Evolutionary conservation across 768 basidiomycete species (phyloP).

Genomic region (Boletus rex-veris): DNA sequence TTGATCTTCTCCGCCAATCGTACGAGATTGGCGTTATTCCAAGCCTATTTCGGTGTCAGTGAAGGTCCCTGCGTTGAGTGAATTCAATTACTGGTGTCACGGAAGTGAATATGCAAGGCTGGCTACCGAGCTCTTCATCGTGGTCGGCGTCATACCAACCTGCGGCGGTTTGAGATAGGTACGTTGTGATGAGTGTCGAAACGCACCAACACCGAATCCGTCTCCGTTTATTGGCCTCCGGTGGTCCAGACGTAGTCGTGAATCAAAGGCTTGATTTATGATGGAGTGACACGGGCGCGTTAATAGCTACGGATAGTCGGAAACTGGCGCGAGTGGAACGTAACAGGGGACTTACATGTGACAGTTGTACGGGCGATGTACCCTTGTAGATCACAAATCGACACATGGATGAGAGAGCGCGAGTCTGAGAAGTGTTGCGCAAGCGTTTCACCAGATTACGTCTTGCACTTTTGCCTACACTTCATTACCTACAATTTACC

Average conservation of each 20-base stretch:
- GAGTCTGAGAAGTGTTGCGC: not conserved
- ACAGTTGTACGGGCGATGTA: slow-evolving; percentile 87
- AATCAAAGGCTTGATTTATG: slow-evolving; percentile 97
- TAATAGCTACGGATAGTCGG: slow-evolving; percentile 53
- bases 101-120: slow-evolving; percentile 95
- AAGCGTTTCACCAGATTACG: slow-evolving; percentile 21
- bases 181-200: not conserved
- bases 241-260: slow-evolving; percentile 76
- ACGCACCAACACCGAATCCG: slow-evolving; percentile 90
- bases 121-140: slow-evolving; percentile 77
- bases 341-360: slow-evolving; percentile 53
- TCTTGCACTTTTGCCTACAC: slow-evolving; percentile 2
- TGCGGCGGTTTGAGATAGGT: slow-evolving; percentile 22
- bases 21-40: slow-evolving; percentile 94
- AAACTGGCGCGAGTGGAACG: not conserved
- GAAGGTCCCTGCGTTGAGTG: not conserved
- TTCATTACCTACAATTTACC: not conserved
- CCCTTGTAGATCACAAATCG: slow-evolving; percentile 96
- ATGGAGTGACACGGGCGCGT: slow-evolving; percentile 94
- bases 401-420: slow-evolving; percentile 54
- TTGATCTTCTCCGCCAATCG: slow-evolving; percentile 96
- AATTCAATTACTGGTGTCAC: slow-evolving; percentile 72
- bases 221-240: slow-evolving; percentile 91
- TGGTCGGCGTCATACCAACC: slow-evolving; percentile 93
- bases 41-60: slow-evolving; percentile 58